Evolutionary conservation across 306 rosid species (phyloP).

Genomic region (Rosa lucieae): DNA sequence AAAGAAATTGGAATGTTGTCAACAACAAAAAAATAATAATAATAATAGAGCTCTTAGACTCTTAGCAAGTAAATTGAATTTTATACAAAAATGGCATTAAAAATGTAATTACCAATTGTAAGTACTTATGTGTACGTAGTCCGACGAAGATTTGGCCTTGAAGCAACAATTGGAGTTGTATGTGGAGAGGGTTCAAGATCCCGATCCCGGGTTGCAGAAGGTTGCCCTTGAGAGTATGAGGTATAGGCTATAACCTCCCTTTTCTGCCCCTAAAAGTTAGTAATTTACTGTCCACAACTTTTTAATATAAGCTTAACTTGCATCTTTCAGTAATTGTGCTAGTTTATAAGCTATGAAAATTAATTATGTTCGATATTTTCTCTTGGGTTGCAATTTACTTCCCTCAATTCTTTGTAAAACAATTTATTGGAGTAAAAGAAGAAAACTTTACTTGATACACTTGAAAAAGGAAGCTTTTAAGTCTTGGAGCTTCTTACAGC

Average conservation of each 20-base stretch:
- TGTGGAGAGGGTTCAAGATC: slow-evolving; percentile 97
- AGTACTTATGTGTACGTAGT: slow-evolving; percentile 51
- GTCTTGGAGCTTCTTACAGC: neutral
- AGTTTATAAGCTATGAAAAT: neutral
- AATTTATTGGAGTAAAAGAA: slow-evolving; percentile 62
- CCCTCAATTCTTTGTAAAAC: slow-evolving; percentile 75
- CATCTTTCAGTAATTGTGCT: neutral
- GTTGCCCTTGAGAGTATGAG: slow-evolving; percentile 96
- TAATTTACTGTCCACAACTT: neutral
- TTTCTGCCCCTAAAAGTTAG: neutral
- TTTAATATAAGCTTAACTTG: neutral
- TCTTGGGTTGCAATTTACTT: neutral
- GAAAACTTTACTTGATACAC: neutral
- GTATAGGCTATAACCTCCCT: slow-evolving; percentile 31
- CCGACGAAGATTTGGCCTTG: slow-evolving; percentile 96
- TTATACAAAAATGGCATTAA: too few relatives aligned
- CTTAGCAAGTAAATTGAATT: too few relatives aligned
- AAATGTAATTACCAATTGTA: too few relatives aligned
- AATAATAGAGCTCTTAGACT: too few relatives aligned
- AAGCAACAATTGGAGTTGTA: slow-evolving; percentile 90
- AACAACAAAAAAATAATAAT: too few relatives aligned
- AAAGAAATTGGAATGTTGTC: too few relatives aligned
- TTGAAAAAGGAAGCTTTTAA: too few relatives aligned
- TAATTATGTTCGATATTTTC: neutral
- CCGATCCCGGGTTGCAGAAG: slow-evolving; percentile 78